These are phyloP conservation scores for Pseudozyma flocculosa DNA, from an alignment of 1,284 basidiomycete species.

Conservation along the genomic window DNA sequence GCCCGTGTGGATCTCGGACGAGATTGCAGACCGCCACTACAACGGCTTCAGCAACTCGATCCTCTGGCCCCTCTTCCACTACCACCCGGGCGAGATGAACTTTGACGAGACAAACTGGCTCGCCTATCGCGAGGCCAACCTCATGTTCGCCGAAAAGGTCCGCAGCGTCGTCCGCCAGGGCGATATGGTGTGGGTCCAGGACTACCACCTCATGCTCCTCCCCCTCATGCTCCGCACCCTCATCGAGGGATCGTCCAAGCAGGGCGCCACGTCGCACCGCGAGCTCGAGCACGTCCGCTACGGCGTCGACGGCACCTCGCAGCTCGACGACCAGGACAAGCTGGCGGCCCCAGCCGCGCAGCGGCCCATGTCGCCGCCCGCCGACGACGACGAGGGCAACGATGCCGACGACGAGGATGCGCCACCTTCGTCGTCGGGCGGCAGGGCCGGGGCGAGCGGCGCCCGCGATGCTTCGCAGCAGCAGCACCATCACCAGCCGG, in stretches of 20 bases:
- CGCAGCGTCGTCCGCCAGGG: conserved; percentile 73
- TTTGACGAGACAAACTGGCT: conserved; percentile 98
- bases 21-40: conserved; percentile 95
- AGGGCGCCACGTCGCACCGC: conserved; percentile 60
- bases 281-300: conserved; percentile 50
- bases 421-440: too few species aligned
- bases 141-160: conserved; percentile 88
- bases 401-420: background rate
- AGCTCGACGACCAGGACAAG: conserved; percentile 37
- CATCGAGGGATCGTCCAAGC: conserved; percentile 64
- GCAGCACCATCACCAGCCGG: too few species aligned
- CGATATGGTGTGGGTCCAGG: conserved; percentile 85
- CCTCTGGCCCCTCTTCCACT: conserved; percentile 98
- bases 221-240: conserved; percentile 89
- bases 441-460: background rate
- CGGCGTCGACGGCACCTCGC: conserved; percentile 48
- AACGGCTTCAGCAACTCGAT: conserved; percentile 99
- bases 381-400: background rate
- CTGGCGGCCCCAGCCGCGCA: conserved; percentile 35
- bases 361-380: background rate
- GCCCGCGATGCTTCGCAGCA: conserved; percentile 3
- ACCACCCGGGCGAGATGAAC: conserved; percentile 80
- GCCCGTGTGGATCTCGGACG: conserved; percentile 95
- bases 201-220: conserved; percentile 77
- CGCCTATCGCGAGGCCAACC: conserved; percentile 94